Evolutionary conservation across 441 rosid species (phyloP), one percentile per base, ranked within the genome.

Genomic region (Gossypium trilobum): DNA sequence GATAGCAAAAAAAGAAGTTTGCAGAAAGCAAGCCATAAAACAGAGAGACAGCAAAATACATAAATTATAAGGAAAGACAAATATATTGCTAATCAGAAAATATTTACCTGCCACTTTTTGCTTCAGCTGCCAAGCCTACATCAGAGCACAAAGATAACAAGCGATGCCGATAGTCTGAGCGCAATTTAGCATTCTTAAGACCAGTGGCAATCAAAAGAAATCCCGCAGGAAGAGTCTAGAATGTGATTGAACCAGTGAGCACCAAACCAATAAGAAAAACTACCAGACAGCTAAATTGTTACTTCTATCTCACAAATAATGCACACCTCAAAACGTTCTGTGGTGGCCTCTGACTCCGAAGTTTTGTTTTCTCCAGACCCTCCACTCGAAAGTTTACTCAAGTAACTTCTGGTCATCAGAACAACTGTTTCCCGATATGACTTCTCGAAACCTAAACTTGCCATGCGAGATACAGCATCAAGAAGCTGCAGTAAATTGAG

Each of bases 201-300:
- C 91, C 90, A 75, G 86, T 83, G 73, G 95, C 95, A 82, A 95
- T 89, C 79, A 91, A 82, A 85, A 87, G 91, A 86, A 95, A 89
- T 66, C 97, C 99, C 79, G 96, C 95, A 80, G 99, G 98, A 77
- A 95, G 99, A 85, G 97, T 95, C 99, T 95, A 86, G 87, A 87
- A 76, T 77, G 83, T 74, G 82, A 79, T 76, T 76, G 83, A 81
- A 91, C 72, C 52, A 72, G 88, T 92, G 75, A 88, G 95, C 75
- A 73, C 70, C 74, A 78, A 79, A 74, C 70, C 74, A 78, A 78
- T 68, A 73, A 54, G 75, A 69, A 64, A 78, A 80, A 36, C 54
- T 19, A 54, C 75, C 66, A 71, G 65, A 59, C 67, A 75, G 70
- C 70, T 54, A 23, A 48, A 70, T 67, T 59, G 50, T 31, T 16